Conservation (phyloP, 2,329 filamentous ascomycete species). For the Ceratocystis lukuohia region DNA sequence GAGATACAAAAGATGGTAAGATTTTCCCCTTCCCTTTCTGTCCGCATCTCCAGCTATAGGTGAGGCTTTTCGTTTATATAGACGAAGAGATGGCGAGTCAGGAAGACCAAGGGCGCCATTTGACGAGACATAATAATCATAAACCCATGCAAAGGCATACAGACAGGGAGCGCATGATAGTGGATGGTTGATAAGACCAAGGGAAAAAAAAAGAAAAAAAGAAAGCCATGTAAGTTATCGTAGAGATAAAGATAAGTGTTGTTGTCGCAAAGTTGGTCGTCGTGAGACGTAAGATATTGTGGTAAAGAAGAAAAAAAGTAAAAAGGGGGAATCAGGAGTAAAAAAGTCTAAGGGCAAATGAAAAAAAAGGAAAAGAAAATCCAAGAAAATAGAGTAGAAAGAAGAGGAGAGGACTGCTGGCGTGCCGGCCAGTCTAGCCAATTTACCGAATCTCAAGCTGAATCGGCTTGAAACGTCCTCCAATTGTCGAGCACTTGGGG, state of each 20-base stretch:
- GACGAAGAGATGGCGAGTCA: too few species aligned
- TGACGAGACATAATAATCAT: conserved; percentile 9
- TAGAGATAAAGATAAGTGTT: not conserved
- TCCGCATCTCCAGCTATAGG: not conserved
- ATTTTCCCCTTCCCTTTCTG: conserved; percentile 8
- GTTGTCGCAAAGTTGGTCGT: conserved; percentile 13
- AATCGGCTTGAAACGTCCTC: conserved; percentile 71
- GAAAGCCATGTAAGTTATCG: not conserved
- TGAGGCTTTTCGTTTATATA: too few species aligned
- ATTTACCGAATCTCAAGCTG: conserved; percentile 64
- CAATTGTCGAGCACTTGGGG: conserved; percentile 65
- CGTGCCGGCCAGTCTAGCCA: too few species aligned
- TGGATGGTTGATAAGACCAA: not conserved
- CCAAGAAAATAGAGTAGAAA: not conserved
- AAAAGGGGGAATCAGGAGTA: conserved; percentile 14
- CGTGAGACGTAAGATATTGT: conserved; percentile 11
- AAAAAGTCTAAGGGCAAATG: conserved; percentile 16
- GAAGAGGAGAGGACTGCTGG: not conserved
- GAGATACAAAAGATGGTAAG: too few species aligned
- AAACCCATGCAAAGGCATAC: conserved; percentile 11
- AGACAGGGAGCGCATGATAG: not conserved
- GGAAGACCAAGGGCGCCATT: conserved; percentile 1
- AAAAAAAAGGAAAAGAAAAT: conserved; percentile 18
- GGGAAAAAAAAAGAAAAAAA: conserved; percentile 1
- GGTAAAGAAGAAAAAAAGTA: conserved; percentile 4